A percentile compares a stretch with the other conserved stretches of the same genome.
Evolutionary conservation across 192 early-diverging fungal species (phyloP).

Genomic region (Podila verticillata): DNA sequence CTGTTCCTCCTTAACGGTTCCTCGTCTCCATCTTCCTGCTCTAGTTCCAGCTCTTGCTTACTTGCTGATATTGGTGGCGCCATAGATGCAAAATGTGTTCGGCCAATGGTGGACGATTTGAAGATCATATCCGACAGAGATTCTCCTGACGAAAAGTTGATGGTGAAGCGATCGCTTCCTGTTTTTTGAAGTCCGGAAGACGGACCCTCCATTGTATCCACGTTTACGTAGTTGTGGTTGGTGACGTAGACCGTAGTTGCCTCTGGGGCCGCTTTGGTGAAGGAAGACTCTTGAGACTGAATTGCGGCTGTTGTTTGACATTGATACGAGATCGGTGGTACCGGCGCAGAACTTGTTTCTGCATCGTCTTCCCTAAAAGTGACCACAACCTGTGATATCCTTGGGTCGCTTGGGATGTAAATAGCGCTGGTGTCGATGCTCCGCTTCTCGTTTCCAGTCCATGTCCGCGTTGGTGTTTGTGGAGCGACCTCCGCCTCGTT

Average conservation of each 20-base stretch:
- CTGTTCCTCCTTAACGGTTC: neutral
- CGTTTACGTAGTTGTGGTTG: slow-evolving; percentile 12
- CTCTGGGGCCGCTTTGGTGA: neutral
- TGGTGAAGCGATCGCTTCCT: neutral
- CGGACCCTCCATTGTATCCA: neutral
- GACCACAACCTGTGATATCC: slow-evolving; percentile 35
- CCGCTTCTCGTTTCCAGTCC: slow-evolving; percentile 2
- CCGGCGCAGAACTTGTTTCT: neutral
- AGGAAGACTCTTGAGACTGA: neutral
- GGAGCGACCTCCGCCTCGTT: neutral
- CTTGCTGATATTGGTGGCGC: neutral
- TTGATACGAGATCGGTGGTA: neutral
- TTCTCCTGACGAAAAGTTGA: slow-evolving; percentile 23
- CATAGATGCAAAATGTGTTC: neutral
- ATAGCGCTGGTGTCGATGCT: slow-evolving; percentile 5
- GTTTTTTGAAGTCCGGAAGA: neutral
- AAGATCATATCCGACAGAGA: slow-evolving; percentile 38
- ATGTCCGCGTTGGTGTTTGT: slow-evolving; percentile 15
- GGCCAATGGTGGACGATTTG: neutral
- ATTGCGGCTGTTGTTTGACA: neutral
- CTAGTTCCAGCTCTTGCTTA: too few species aligned
- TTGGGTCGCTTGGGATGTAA: slow-evolving; percentile 16
- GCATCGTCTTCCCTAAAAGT: slow-evolving; percentile 14
- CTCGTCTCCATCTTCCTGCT: neutral
- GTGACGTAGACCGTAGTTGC: slow-evolving; percentile 23